Conservation (phyloP, 305 asterid species). For the Striga hermonthica region DNA sequence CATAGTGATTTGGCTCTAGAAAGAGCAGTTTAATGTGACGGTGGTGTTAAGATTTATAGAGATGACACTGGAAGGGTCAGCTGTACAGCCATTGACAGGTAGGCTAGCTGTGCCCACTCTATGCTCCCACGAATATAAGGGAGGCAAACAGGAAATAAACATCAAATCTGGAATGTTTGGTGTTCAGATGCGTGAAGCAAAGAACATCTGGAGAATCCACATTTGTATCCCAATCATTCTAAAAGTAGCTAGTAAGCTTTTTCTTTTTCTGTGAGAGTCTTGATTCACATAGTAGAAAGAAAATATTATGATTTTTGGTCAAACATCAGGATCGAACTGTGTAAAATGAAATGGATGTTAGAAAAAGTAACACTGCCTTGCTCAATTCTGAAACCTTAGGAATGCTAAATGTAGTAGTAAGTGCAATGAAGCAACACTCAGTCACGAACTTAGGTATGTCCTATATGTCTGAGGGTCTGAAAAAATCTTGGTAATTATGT, state of each 20-base stretch:
- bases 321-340: no score
- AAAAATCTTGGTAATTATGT: not conserved
- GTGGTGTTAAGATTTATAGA: not conserved
- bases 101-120: not conserved
- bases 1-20: not conserved
- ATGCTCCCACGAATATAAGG: not conserved
- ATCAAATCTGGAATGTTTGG: not conserved
- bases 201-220: not conserved
- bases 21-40: not conserved
- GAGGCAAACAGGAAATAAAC: not conserved
- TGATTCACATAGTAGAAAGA: no score
- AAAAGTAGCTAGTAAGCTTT: no score
- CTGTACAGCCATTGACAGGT: not conserved
- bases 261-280: no score
- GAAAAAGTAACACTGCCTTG: no score
- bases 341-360: no score
- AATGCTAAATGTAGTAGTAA: no score
- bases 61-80: not conserved
- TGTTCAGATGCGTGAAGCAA: not conserved
- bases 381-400: no score
- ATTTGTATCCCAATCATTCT: no score
- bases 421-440: not conserved
- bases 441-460: not conserved
- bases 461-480: conserved; percentile 4
- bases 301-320: no score